Evolutionary conservation across 345 rosid genomes (phyloP), one percentile per base, ranked within the genome.

Genomic region (Cardamine resedifolia): DNA sequence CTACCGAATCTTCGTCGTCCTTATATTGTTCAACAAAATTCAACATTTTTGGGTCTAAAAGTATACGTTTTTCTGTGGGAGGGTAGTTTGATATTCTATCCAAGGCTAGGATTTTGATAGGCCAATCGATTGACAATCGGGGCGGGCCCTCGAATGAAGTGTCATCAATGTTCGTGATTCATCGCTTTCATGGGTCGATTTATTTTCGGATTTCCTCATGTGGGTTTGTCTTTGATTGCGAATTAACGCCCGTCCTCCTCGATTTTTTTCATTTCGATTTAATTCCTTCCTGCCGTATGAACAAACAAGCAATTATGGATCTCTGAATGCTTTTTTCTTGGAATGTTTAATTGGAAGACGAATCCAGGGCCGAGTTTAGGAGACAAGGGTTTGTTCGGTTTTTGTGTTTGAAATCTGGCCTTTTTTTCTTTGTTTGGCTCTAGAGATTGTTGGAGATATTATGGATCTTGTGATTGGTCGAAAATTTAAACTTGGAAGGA

Each of bases 401-500:
- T 67, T 48, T 51, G 53, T 27, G 18, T 55, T 64, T 68, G 38
- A 64, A 58, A 50, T 14, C 23, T 62, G 21, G 28, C n/a, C n/a
- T 51, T 48, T 47, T 33, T 12, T 11, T 19, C 3, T 3, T 9
- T 19, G 1, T 8, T 10, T 48, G 14, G 33, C 20, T 53, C n/a
- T 11, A 36, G 60, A 63, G 75, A 36, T 74, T 56, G 58, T 48
- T 31, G 64, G 14, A 50, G 61, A 60, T 27, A 69, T 8, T 43
- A 85, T 85, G 88, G 96, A 89, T 67, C 86, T 78, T 64, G 77
- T 79, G 39, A 80, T 87, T 61, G 90, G 87, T 77, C 84, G 82
- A 28, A 89, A 80, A 79, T 89, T 87, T 77, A 89, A 84, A 80
- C 85, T 89, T 47, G 92, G 90, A 10, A 84, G 87, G 68, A 89